Evolutionary conservation across 2,329 filamentous ascomycete genomes (phyloP).

Genomic region (Paraphaeosphaeria minitans): DNA sequence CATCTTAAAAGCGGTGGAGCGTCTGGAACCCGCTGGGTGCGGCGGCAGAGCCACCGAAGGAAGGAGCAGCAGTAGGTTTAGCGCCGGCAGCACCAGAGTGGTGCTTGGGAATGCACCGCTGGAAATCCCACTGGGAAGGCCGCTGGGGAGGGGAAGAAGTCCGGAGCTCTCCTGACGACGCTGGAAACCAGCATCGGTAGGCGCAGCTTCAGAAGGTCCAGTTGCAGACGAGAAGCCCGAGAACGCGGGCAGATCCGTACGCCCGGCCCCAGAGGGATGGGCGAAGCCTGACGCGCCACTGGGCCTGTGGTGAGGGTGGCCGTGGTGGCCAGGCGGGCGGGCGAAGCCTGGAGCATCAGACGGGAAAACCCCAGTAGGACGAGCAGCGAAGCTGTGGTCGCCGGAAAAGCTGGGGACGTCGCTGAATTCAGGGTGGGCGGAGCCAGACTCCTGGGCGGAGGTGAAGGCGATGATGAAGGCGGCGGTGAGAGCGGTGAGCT

Average conservation of each 20-base stretch:
- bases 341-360: background rate
- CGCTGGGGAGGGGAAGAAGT: background rate
- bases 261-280: background rate
- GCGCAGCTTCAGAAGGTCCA: background rate
- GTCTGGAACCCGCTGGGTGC: background rate
- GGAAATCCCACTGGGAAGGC: background rate
- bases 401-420: background rate
- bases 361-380: background rate
- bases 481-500: conserved; percentile 1
- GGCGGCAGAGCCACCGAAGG: background rate
- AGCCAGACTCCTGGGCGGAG: conserved; percentile 1
- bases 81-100: background rate
- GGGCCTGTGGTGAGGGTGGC: background rate
- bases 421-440: background rate
- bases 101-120: background rate
- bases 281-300: background rate
- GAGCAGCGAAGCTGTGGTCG: background rate
- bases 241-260: background rate
- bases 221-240: background rate
- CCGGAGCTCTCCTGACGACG: background rate
- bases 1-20: background rate
- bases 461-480: conserved; percentile 6
- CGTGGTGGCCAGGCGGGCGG: background rate
- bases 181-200: background rate
- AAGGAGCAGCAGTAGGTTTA: background rate